Evolutionary conservation across 2,329 filamentous ascomycete genomes (phyloP).

Genomic region (Pyrenophora graminea): DNA sequence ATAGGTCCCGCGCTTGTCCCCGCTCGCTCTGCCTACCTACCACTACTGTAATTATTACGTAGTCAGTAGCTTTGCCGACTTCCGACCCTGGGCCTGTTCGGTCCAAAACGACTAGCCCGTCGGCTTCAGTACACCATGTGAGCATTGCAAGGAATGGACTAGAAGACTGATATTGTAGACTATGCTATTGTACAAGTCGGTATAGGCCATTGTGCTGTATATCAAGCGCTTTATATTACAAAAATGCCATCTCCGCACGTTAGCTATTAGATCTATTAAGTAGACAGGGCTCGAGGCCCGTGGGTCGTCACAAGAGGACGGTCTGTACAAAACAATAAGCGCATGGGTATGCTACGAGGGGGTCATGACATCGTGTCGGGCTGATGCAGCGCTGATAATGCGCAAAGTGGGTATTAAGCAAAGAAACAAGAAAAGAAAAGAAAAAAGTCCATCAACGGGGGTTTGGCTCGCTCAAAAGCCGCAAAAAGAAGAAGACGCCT

Average conservation of each 20-base stretch:
- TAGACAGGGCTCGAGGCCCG: constrained; percentile 1
- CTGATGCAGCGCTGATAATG: constrained; percentile 18
- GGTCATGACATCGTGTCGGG: constrained; percentile 37
- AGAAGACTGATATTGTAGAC: too few species aligned
- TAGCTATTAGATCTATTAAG: constrained; percentile 36
- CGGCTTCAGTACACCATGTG: not conserved
- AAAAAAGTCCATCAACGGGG: not conserved
- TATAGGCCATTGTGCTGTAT: too few species aligned
- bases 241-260: constrained; percentile 14
- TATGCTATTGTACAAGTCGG: too few species aligned
- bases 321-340: constrained; percentile 22
- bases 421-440: constrained; percentile 18
- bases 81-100: too few species aligned
- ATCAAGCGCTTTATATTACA: not conserved
- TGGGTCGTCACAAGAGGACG: constrained; percentile 17
- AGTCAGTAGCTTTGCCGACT: not conserved
- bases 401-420: constrained; percentile 30
- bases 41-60: not conserved
- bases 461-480: constrained; percentile 19
- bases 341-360: constrained; percentile 6
- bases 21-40: too few species aligned
- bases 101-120: too few species aligned
- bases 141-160: too few species aligned
- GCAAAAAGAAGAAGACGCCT: constrained; percentile 6
- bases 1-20: not conserved